These are phyloP conservation scores for Urtica urens DNA, from an alignment of 306 rosid genomes.

Conservation along the genomic window DNA sequence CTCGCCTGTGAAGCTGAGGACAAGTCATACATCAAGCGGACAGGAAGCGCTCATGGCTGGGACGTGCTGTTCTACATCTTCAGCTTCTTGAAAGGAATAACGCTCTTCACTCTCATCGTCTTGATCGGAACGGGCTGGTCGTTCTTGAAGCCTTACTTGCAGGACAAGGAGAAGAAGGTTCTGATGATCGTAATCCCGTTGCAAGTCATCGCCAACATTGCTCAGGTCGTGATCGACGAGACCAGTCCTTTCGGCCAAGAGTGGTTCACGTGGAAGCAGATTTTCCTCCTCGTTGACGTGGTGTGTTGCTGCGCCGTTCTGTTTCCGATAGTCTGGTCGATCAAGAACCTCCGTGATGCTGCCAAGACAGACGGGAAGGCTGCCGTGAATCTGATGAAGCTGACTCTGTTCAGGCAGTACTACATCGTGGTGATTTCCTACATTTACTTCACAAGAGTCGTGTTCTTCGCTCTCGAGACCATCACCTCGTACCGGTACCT, in stretches of 20 bases:
- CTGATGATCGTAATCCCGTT: conserved; percentile 86
- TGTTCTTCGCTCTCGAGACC: conserved; percentile 83
- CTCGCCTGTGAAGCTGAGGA: conserved; percentile 83
- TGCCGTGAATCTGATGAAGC: conserved; percentile 85
- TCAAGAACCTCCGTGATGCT: conserved; percentile 88
- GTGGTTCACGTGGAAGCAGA: conserved; percentile 85
- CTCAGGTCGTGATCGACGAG: conserved; percentile 81
- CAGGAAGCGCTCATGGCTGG: conserved; percentile 97
- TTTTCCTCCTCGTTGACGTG: conserved; percentile 80
- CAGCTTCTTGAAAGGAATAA: conserved; percentile 79
- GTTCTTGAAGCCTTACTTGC: conserved; percentile 73
- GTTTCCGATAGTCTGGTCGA: conserved; percentile 95
- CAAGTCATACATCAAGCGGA: conserved; percentile 70
- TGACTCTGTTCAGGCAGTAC: conserved; percentile 82
- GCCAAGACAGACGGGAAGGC: conserved; percentile 93
- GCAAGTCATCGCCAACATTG: conserved; percentile 78
- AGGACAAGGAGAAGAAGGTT: conserved; percentile 92
- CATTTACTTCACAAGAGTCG: conserved; percentile 88
- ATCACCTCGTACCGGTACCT: conserved; percentile 83
- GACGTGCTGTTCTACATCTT: conserved; percentile 78
- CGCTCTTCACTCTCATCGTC: conserved; percentile 68
- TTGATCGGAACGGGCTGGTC: conserved; percentile 97
- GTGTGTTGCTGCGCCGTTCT: conserved; percentile 87
- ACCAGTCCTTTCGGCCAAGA: conserved; percentile 70
- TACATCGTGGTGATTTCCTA: conserved; percentile 85